phyloP scores from a whole-genome alignment of 1,139 yeast genomes.

The Yamadazyma conglobata region DNA sequence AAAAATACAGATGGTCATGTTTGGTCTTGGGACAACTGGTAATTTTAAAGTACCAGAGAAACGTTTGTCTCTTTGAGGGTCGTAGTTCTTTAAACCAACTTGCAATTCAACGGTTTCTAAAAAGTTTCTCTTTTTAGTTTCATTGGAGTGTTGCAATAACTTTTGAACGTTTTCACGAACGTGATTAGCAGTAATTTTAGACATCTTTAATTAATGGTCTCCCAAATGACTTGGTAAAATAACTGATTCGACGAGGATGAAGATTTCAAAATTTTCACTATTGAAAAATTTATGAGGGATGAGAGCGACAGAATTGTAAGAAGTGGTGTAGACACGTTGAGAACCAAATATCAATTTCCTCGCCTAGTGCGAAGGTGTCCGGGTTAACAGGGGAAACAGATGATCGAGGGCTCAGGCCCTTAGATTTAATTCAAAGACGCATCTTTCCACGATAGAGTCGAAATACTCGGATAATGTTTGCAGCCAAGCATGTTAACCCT shows the following conservation, averaged over 20 bases:
- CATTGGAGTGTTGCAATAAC: conserved; percentile 84
- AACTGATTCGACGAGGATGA: conserved; percentile 52
- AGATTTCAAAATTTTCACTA: conserved; percentile 7
- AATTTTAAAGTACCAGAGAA: conserved; percentile 99
- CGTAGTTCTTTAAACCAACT: conserved; percentile 99
- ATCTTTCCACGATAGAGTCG: too few relatives aligned
- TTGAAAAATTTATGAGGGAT: conserved; percentile 4
- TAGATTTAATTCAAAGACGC: too few relatives aligned
- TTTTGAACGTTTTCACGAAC: conserved; percentile 97
- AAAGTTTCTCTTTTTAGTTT: conserved; percentile 99
- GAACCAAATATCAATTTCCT: too few relatives aligned
- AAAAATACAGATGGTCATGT: conserved; percentile 99
- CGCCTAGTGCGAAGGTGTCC: too few relatives aligned
- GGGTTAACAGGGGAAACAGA: too few relatives aligned
- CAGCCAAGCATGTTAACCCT: too few relatives aligned
- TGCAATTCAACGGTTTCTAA: conserved; percentile 99
- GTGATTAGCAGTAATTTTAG: conserved; percentile 88
- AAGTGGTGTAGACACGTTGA: conserved; percentile 1
- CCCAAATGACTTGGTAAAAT: conserved; percentile 59
- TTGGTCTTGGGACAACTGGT: conserved; percentile 99
- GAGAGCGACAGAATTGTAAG: background rate
- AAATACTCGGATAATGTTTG: too few relatives aligned
- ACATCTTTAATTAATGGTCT: conserved; percentile 71
- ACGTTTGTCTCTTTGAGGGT: conserved; percentile 99
- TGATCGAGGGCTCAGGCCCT: too few relatives aligned